phyloP scores from a whole-genome alignment of 1,139 yeast genomes.

The Tardiomyces digboiensis region DNA sequence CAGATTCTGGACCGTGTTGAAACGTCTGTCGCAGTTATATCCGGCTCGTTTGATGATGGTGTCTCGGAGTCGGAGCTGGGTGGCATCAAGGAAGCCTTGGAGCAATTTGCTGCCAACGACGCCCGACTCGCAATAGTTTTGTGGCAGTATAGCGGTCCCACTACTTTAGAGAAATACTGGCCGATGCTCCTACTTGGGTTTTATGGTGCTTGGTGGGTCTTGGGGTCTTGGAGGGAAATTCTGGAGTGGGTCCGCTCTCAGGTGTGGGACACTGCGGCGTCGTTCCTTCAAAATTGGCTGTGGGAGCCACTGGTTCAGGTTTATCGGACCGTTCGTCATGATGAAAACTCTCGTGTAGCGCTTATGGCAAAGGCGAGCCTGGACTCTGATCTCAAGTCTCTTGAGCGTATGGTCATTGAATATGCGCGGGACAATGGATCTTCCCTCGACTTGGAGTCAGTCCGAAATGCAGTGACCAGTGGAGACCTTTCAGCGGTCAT shows the following conservation, averaged over 20 bases:
- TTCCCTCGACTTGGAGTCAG: conserved; percentile 14
- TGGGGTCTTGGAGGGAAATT: conserved; percentile 45
- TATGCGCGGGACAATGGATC: conserved; percentile 41
- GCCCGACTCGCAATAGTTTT: not conserved
- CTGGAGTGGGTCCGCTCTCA: conserved; percentile 47
- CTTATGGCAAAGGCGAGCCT: conserved; percentile 75
- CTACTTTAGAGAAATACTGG: conserved; percentile 54
- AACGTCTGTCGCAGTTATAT: not conserved
- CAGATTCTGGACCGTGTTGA: not conserved
- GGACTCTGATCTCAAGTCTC: conserved; percentile 64
- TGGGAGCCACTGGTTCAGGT: conserved; percentile 68
- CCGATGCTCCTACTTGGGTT: conserved; percentile 34
- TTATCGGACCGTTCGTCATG: conserved; percentile 73
- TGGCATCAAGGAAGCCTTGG: not conserved
- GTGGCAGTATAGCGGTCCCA: conserved; percentile 35
- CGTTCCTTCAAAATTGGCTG: conserved; percentile 78
- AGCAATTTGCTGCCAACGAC: not conserved
- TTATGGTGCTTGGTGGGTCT: conserved; percentile 30
- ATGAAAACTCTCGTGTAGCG: conserved; percentile 58
- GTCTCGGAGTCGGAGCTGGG: not conserved
- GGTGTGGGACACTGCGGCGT: conserved; percentile 50
- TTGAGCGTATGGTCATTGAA: conserved; percentile 82
- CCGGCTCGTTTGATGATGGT: not conserved
- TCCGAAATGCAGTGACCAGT: conserved; percentile 31
- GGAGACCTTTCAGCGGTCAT: conserved; percentile 78